A percentile compares a stretch with the other conserved stretches of the same genome.
phyloP scores from a whole-genome alignment of 331 rosid genomes.

The Pyrus hybrid region DNA sequence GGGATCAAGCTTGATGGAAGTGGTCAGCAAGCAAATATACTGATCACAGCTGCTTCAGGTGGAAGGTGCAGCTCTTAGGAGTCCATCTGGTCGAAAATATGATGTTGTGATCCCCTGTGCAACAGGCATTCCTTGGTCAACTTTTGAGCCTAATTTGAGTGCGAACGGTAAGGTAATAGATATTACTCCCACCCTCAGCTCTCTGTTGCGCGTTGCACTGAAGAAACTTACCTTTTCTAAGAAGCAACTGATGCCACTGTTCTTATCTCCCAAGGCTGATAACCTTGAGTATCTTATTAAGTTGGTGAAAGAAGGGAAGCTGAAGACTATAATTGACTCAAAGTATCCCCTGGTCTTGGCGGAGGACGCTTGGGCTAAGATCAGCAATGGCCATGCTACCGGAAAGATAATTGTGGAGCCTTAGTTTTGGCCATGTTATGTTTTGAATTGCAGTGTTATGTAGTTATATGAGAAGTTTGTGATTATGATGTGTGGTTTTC shows the following conservation, averaged over 20 bases:
- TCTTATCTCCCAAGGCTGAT: too few relatives aligned
- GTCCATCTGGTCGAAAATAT: conserved; percentile 70
- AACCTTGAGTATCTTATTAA: conserved; percentile 18
- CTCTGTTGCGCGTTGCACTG: not conserved
- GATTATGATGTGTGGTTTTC: too few relatives aligned
- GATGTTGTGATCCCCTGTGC: conserved; percentile 57
- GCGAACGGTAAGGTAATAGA: conserved; percentile 54
- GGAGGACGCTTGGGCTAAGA: conserved; percentile 79
- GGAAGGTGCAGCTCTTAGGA: conserved; percentile 62
- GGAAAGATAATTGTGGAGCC: too few relatives aligned
- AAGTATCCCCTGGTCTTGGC: conserved; percentile 52
- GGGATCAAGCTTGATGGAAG: conserved; percentile 28
- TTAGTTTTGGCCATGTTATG: too few relatives aligned
- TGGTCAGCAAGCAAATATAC: conserved; percentile 23
- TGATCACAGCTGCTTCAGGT: conserved; percentile 50
- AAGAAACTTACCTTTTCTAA: conserved; percentile 29
- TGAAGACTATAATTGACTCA: conserved; percentile 63
- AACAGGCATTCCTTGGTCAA: conserved; percentile 56
- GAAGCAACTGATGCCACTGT: too few relatives aligned
- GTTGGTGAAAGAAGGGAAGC: conserved; percentile 54
- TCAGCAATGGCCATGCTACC: conserved; percentile 70
- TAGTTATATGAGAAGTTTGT: too few relatives aligned
- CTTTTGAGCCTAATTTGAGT: conserved; percentile 47
- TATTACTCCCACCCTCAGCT: conserved; percentile 32
- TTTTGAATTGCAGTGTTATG: too few relatives aligned